A percentile compares a stretch with the other conserved stretches of the same genome.
Evolutionary conservation across 179 eudicot genomes (phyloP).

Genomic region (Silene vulgaris): DNA sequence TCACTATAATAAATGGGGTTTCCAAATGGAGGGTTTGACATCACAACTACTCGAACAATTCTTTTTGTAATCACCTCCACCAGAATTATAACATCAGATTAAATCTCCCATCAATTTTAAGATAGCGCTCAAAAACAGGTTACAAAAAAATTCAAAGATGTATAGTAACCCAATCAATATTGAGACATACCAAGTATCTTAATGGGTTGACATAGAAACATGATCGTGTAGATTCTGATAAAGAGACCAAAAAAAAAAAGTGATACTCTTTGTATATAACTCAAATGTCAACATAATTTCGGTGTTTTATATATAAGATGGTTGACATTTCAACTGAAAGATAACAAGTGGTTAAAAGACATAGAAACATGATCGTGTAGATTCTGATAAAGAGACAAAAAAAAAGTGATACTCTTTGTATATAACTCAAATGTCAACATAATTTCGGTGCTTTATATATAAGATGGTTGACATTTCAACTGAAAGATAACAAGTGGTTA

Average conservation of each 20-base stretch:
- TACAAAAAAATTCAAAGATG: too few relatives aligned
- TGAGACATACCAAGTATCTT: too few relatives aligned
- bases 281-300: not conserved
- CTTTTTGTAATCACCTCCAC: not conserved
- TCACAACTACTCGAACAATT: not conserved
- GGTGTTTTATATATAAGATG: not conserved
- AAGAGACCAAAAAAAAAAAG: not conserved
- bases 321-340: not conserved
- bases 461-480: not conserved
- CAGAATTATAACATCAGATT: too few relatives aligned
- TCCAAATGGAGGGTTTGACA: conserved; percentile 36
- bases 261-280: not conserved
- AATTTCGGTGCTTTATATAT: not conserved
- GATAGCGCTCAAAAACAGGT: too few relatives aligned
- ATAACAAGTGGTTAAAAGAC: too few relatives aligned
- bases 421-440: not conserved
- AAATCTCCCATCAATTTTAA: too few relatives aligned
- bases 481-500: not conserved
- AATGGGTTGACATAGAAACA: too few relatives aligned
- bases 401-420: not conserved
- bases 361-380: too few relatives aligned
- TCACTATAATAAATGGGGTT: conserved; percentile 26
- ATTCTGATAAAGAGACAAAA: not conserved
- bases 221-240: not conserved
- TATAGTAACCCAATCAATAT: too few relatives aligned